Evolutionary conservation across 2,329 filamentous ascomycete genomes (phyloP).

Genomic region (Monosporascus sp.): DNA sequence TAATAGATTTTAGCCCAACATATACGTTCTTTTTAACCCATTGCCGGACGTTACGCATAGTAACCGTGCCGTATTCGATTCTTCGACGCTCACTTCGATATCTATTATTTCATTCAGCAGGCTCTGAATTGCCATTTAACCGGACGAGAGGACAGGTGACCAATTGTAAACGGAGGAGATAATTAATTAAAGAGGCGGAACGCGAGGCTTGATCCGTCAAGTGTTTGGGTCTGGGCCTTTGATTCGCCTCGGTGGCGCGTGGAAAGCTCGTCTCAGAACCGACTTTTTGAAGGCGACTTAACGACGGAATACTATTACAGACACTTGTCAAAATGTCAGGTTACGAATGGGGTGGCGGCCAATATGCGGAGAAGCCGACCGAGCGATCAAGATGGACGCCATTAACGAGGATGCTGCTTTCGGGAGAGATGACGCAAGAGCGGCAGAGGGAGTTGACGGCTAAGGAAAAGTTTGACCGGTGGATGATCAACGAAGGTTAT

Average conservation of each 20-base stretch:
- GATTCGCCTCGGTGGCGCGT: constrained; percentile 8
- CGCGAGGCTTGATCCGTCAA: not conserved
- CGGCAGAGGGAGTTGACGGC: constrained; percentile 62
- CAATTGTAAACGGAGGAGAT: not conserved
- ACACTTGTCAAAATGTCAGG: constrained; percentile 28
- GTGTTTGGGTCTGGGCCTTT: constrained; percentile 5
- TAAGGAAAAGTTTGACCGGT: constrained; percentile 71
- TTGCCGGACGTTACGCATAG: constrained; percentile 1
- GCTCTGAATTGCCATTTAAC: constrained; percentile 40
- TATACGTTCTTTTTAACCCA: constrained; percentile 12
- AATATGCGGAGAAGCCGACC: constrained; percentile 42
- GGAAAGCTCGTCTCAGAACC: constrained; percentile 7
- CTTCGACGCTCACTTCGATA: constrained; percentile 27
- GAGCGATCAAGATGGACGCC: constrained; percentile 80
- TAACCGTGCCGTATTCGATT: constrained; percentile 17
- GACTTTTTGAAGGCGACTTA: constrained; percentile 6
- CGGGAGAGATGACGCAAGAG: constrained; percentile 75
- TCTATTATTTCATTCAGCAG: constrained; percentile 43
- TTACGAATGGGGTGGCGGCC: constrained; percentile 20
- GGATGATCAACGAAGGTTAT: constrained; percentile 89
- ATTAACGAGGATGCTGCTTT: constrained; percentile 75
- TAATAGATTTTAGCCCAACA: constrained; percentile 30
- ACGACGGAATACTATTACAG: constrained; percentile 11
- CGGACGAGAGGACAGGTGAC: constrained; percentile 12
- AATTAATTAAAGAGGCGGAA: not conserved